Evolutionary conservation across 371 early-diverging fungal species (phyloP), one percentile per base, ranked within the genome.

Genomic region (Actinomucor elegans): DNA sequence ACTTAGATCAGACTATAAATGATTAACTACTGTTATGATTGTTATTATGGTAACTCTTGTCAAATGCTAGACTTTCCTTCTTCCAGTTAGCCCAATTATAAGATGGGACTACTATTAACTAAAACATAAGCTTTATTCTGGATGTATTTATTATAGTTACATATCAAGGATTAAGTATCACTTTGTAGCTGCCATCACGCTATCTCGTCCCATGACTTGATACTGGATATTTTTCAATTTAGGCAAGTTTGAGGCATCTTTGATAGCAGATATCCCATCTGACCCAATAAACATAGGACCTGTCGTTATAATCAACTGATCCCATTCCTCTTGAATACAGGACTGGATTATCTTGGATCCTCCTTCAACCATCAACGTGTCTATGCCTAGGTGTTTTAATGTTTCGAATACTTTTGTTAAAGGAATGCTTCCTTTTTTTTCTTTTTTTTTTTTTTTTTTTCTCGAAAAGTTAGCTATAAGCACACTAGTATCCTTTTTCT

Each of bases 321-420:
- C 85, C 29, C 77, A 43, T 26, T 55, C 61, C 28, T 42, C 33
- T 20, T 55, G 52, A 46, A 94, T 57, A 49, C 91, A 90, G 1
- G 83, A 69, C 24, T 80, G 73, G 29, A 96, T 94, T 8, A 97
- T 73, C 11, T 66, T 61, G 0, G 94, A 85, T 2, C 97, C 97
- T 12, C 97, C 97, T 78, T 97, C 97, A 17, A 97, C 87, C 97
- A 97, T 97, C 21, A 97, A 56, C 0, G 72, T 57, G 6, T 59
- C 51, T 8, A 85, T 80, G 2, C 76, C 78, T 17, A 52, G 41
- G 3, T 29, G 24, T 37, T 48, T 48, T 32, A 84, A 47, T 14
- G 40, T 33, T 14, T 47, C 26, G 2, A 80, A 66, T 11, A 75
- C 57, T 11, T 55, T 20, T 3, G 8, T 9, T 20, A 63, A 34